Evolutionary conservation across 2,329 filamentous ascomycete genomes (phyloP).

Genomic region (Fusarium cyanostomum): DNA sequence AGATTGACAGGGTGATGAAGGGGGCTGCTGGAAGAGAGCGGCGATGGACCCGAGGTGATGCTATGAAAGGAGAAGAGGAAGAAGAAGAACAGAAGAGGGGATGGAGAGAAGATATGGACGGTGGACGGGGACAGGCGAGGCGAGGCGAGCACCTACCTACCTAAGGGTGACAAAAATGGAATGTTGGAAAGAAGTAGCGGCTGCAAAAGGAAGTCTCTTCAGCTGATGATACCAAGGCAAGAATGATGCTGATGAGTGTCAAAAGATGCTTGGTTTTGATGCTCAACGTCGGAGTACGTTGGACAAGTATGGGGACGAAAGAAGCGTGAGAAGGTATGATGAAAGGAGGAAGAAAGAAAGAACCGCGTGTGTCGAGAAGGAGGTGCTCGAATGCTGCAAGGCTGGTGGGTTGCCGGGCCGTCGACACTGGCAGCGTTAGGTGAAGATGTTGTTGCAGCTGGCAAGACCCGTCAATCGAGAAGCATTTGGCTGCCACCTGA

Average conservation of each 20-base stretch:
- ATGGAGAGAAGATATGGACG: slow-evolving; percentile 9
- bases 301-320: not conserved
- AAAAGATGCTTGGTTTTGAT: slow-evolving; percentile 17
- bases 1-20: slow-evolving; percentile 46
- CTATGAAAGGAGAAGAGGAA: slow-evolving; percentile 49
- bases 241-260: slow-evolving; percentile 34
- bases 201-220: slow-evolving; percentile 21
- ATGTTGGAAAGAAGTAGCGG: slow-evolving; percentile 31
- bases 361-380: slow-evolving; percentile 1
- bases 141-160: slow-evolving; percentile 34
- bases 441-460: slow-evolving; percentile 2
- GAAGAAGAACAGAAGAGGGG: slow-evolving; percentile 17
- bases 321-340: slow-evolving; percentile 12
- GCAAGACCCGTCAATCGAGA: slow-evolving; percentile 10
- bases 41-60: slow-evolving; percentile 57
- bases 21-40: slow-evolving; percentile 52
- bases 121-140: slow-evolving; percentile 5
- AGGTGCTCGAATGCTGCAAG: slow-evolving; percentile 4
- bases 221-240: slow-evolving; percentile 24
- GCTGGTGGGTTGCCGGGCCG: not conserved
- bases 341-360: slow-evolving; percentile 22
- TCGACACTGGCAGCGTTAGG: slow-evolving; percentile 6
- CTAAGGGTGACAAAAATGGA: slow-evolving; percentile 30
- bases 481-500: not conserved
- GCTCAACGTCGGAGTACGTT: slow-evolving; percentile 13